These are phyloP conservation scores for Nakazawaea anatomiae DNA, from an alignment of 805 yeast species.

Conservation along the genomic window DNA sequence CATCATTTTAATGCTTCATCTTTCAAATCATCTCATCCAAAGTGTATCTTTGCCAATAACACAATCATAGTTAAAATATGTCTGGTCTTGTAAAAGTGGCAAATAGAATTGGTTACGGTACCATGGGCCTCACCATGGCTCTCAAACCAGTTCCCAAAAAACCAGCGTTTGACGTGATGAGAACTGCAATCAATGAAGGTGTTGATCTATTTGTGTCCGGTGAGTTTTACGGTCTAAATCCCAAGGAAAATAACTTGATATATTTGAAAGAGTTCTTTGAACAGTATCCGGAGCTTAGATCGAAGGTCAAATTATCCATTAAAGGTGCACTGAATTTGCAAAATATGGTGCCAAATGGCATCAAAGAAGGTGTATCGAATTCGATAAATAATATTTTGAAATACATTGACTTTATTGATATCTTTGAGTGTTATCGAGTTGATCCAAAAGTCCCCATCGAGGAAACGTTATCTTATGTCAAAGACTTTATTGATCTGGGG, in stretches of 20 bases:
- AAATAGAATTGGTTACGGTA: background rate
- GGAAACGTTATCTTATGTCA: slow-evolving; percentile 28
- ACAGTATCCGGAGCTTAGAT: slow-evolving; percentile 48
- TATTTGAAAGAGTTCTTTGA: slow-evolving; percentile 52
- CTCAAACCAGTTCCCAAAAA: slow-evolving; percentile 63
- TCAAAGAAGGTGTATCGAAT: slow-evolving; percentile 36
- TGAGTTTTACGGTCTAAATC: slow-evolving; percentile 66
- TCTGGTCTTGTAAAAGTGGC: background rate
- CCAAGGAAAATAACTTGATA: slow-evolving; percentile 45
- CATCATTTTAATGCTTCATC: too few relatives aligned
- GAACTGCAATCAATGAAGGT: slow-evolving; percentile 42
- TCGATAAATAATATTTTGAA: slow-evolving; percentile 42
- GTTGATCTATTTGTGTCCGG: slow-evolving; percentile 52
- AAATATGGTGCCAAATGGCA: slow-evolving; percentile 41
- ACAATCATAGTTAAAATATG: too few relatives aligned
- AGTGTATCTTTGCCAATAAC: too few relatives aligned
- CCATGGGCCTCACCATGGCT: slow-evolving; percentile 48
- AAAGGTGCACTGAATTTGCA: slow-evolving; percentile 54
- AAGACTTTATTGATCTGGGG: slow-evolving; percentile 59
- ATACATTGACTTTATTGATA: slow-evolving; percentile 35
- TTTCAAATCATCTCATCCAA: too few relatives aligned
- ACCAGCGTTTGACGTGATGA: slow-evolving; percentile 47
- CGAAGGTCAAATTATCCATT: slow-evolving; percentile 55
- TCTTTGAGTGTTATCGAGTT: slow-evolving; percentile 71
- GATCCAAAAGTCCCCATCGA: slow-evolving; percentile 36